Base-by-base conservation (phyloP, 805 yeast genomes). In the Pichia gijzeniarum region DNA sequence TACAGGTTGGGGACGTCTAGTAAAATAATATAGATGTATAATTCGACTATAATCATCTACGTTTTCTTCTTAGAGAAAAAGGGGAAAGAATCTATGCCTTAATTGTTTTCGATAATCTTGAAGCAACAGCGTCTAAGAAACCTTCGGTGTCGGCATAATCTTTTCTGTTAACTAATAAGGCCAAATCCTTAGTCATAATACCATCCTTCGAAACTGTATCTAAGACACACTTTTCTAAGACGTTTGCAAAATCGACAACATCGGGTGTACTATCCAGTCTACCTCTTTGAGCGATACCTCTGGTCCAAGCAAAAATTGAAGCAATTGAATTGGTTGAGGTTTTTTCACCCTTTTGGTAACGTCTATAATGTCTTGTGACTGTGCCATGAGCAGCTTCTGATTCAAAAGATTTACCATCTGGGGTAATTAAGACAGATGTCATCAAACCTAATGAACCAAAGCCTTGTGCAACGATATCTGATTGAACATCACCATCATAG, bases 371-470 rank as follows among this genome's bases (percentile, higher is more conserved):
- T 76, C 93, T 80, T 28, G 93, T 85, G 51, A 85, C 93, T 16
- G 93, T 85, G 56, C 93, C 93, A 59, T 85, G 93, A 30, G 93
- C 93, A 48, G 91, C 91, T 64, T 85, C 93, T 49, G 85, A 73
- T 69, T 85, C 93, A 56, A 81, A 85, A n/a, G 89, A 79, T 62
- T 82, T 82, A 35, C 93, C 93, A 66, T 85, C 91, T 43, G 91
- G 90, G 16, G 91, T 81, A 70, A 84, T 80, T 53, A 85, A 73
- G 35, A 80, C 86, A 10, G 93, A 85, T 9, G 93, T 84, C 93
- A 85, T 85, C 53, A 85, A 72, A 44, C 93, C 93, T 52, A 85
- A 70, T 2, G 91, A 84, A 20, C 93, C 93, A 53, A 85, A 85
- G 38, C 93, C 93, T 67, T 85, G 93, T 4, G 93, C 93, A 45